Base-by-base conservation (phyloP, 2,329 filamentous ascomycete genomes). In the Diplocarpon mali region DNA sequence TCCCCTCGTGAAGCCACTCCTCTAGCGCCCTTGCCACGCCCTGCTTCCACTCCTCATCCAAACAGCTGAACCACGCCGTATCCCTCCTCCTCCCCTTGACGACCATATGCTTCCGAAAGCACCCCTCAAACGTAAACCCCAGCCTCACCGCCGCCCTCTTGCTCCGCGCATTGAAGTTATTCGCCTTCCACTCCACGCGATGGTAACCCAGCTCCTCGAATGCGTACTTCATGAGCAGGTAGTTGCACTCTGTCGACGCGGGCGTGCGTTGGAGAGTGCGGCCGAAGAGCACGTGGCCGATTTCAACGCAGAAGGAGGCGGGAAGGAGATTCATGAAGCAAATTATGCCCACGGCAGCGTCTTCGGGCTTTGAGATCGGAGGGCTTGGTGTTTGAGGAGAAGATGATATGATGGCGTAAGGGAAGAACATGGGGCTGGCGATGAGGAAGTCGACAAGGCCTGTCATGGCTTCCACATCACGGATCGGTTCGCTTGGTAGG, bases 31-130 rank as follows among this genome's bases (percentile, higher is more conserved):
- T 73, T 3, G 69, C 54, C 3, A 60, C 59, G 52, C 76, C 70
- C 53, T 81, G 80, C 56, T 81, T 81, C 79, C 79, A 83, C 14
- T 83, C 79, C 0, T 69, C 68, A 40, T 76, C 70, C 1, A 74
- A 54, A 7, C 82, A 71, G 16, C 74, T 72, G 44, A 69, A 75
- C 75, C 75, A 83, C 3, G 71, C 67, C 0, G 76, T 77, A 55
- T 83, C 78, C 35, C 79, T 63, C 42, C 64, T 69, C 16, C 68
- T 62, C 0, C 75, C 77, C 52, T 74, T 77, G 7, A 72, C 54
- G 27, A 82, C 65, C 69, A 79, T 69, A 56, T 83, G 76, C 49
- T 78, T 73, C 42, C 76, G 66, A 49, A 81, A 80, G 0, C 69
- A 54, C 0, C 79, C 79, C 57, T 83, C 78, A 52, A 63, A 75